Base-by-base conservation (phyloP, 768 basidiomycete species). In the Tubosaeta sp. region DNA sequence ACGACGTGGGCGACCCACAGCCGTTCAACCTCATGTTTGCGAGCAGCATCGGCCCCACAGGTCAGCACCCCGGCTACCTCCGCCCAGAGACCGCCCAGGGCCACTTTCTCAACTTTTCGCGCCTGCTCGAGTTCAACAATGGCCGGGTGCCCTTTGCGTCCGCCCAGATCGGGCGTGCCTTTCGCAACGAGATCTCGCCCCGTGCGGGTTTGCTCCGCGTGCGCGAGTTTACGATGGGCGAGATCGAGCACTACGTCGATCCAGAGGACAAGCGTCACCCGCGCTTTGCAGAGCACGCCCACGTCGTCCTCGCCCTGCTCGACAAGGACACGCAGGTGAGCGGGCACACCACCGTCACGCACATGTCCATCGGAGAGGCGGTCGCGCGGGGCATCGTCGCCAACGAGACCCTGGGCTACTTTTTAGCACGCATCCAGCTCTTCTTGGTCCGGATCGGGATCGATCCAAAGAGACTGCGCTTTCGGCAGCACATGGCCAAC, bases 21-120 rank as follows among this genome's bases (percentile, higher is more conserved):
- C 84, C 87, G 66, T 99, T 98, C 79, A 99, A 98, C 73, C 82
- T 98, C 65, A 98, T 99, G 97, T 98, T 99, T 72, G 85, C 91
- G 45, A 92, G 88, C 66, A 91, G 88, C 72, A 97, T 99, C 64
- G 97, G 95, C 19, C 95, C 95, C 13, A 97, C 95, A 3, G 95
- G 97, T 26, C 92, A 97, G 70, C 85, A 95, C 72, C 93, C 92
- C 61, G 95, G 94, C 43, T 98, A 82, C 73, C 86, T 99, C 48
- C 93, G 97, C 19, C 97, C 97, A 1, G 97, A 98, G 70, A 99
- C 97, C 0, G 95, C 97, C 0, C 95, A 98, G 65, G 93, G 95
- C 49, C 97, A 98, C 71, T 99, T 98, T 78, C 83, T 98, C 67
- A 98, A 98, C 79, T 99, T 99, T 75, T 85, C 85, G 57, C 89